Conservation (phyloP, 1,284 basidiomycete species). For the Rhizopogon parksii region DNA sequence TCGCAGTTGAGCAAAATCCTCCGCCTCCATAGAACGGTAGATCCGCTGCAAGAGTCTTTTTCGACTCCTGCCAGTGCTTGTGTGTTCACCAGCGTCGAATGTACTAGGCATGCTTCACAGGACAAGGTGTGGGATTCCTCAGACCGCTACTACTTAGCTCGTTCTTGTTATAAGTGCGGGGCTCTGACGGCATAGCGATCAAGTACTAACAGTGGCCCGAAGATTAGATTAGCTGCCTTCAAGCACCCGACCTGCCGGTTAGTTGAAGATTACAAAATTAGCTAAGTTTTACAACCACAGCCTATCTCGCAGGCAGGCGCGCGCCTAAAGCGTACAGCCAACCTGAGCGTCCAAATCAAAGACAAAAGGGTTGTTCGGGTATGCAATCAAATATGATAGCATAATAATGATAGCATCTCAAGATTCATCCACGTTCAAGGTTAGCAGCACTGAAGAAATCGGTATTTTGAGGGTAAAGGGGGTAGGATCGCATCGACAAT, state of each 20-base stretch:
- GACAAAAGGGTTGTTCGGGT: too few relatives aligned
- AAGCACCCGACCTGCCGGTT: too few relatives aligned
- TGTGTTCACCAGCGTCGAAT: too few relatives aligned
- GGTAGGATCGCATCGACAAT: neutral
- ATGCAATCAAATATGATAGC: neutral
- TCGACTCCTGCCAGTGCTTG: neutral
- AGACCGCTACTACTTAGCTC: too few relatives aligned
- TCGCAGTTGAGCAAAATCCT: neutral
- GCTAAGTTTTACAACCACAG: too few relatives aligned
- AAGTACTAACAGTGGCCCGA: too few relatives aligned
- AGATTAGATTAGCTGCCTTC: too few relatives aligned
- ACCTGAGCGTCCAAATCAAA: neutral
- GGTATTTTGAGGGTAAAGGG: neutral
- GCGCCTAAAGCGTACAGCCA: too few relatives aligned
- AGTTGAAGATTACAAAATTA: too few relatives aligned
- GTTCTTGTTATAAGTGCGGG: too few relatives aligned
- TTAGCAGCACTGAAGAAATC: neutral
- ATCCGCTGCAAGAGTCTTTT: neutral
- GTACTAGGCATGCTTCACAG: neutral
- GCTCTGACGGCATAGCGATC: too few relatives aligned
- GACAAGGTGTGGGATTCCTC: neutral
- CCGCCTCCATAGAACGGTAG: neutral
- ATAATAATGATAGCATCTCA: neutral
- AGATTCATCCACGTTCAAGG: neutral
- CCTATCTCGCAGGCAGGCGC: too few relatives aligned